Conservation (phyloP, 345 rosid species). For the Corymbia maculata region DNA sequence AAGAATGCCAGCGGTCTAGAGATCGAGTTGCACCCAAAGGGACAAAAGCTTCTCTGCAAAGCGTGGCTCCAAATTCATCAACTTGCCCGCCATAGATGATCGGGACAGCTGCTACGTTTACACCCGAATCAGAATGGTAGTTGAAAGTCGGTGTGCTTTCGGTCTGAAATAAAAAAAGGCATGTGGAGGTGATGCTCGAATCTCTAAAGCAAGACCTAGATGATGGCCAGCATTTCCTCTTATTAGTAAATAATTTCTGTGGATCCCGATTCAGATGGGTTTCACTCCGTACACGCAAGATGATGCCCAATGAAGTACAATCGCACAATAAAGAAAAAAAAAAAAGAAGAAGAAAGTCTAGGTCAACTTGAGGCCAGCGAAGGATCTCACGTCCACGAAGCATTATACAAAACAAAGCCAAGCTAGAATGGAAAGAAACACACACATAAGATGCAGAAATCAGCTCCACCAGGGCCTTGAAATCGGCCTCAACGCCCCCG, state of each 20-base stretch:
- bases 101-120: background rate
- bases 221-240: no score
- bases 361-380: no score
- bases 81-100: background rate
- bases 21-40: accelerated
- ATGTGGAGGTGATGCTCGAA: no score
- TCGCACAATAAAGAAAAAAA: no score
- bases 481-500: constrained; percentile 5
- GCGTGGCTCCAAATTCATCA: background rate
- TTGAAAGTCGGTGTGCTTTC: no score
- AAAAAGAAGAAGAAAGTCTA: no score
- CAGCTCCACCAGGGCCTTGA: background rate
- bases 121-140: background rate
- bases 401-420: background rate
- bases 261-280: no score
- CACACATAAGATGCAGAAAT: background rate
- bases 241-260: no score
- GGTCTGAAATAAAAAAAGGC: no score
- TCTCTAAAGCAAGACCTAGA: no score
- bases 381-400: background rate
- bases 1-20: accelerated
- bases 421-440: background rate
- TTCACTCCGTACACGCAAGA: no score
- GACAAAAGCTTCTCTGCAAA: background rate
- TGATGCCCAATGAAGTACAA: no score